phyloP scores from a whole-genome alignment of 2,329 filamentous ascomycete species.

The Paramyrothecium roridum region DNA sequence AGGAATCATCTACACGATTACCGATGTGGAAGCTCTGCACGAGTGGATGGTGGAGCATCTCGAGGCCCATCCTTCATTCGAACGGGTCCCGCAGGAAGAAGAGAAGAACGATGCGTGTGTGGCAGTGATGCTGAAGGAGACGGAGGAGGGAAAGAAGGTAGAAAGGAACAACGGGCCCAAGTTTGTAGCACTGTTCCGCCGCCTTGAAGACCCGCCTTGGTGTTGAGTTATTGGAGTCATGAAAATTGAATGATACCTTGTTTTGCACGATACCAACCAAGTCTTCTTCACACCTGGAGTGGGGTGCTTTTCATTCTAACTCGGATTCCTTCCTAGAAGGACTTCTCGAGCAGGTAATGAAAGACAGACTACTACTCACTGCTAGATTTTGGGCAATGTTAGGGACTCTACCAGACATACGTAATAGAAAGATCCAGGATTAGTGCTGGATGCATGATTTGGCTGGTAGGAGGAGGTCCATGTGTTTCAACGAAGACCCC shows the following conservation, averaged over 20 bases:
- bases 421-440: no score
- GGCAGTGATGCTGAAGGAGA: conserved; percentile 73
- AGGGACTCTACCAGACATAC: no score
- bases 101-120: conserved; percentile 69
- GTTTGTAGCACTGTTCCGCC: conserved; percentile 83
- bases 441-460: no score
- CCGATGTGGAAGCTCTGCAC: conserved; percentile 92
- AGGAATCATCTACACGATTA: conserved; percentile 92
- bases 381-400: no score
- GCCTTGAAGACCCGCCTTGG: conserved; percentile 79
- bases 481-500: no score
- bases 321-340: no score
- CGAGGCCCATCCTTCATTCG: conserved; percentile 73
- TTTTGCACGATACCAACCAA: background rate
- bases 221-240: conserved; percentile 16
- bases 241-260: background rate
- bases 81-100: conserved; percentile 67
- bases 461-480: no score
- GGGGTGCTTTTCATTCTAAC: no score
- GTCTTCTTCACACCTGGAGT: background rate
- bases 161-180: conserved; percentile 86
- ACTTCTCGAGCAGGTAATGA: no score
- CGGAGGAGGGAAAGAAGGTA: conserved; percentile 97
- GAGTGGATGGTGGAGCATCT: conserved; percentile 91
- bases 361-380: no score